phyloP scores from a whole-genome alignment of 202 grass and related monocot species.

The Panicum virgatum region DNA sequence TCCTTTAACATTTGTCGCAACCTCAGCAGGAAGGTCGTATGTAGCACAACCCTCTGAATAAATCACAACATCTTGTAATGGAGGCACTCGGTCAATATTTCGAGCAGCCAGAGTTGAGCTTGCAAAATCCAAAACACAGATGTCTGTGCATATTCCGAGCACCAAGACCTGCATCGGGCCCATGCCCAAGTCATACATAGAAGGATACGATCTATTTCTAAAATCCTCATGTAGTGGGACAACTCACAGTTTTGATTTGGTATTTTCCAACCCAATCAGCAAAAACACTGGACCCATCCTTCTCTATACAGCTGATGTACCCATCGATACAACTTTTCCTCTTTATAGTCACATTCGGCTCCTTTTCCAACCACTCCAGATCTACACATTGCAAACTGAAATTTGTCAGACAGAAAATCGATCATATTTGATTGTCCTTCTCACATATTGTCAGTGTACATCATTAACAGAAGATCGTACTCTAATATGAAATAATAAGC shows the following conservation, averaged over 20 bases:
- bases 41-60: conserved; percentile 96
- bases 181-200: conserved; percentile 10
- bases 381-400: conserved; percentile 48
- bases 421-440: background rate
- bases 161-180: conserved; percentile 71
- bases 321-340: conserved; percentile 89
- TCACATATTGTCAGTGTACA: background rate
- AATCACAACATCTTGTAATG: conserved; percentile 79
- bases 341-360: conserved; percentile 73
- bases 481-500: background rate
- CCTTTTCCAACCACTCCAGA: conserved; percentile 83
- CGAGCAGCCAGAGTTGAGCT: conserved; percentile 74
- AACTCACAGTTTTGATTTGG: conserved; percentile 69
- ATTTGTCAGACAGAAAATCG: conserved; percentile 9
- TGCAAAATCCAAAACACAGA: conserved; percentile 82
- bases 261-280: conserved; percentile 63
- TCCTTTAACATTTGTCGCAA: conserved; percentile 67
- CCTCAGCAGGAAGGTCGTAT: conserved; percentile 66
- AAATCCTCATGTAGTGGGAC: background rate
- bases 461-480: background rate
- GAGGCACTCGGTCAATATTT: conserved; percentile 71
- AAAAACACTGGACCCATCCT: conserved; percentile 85
- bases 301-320: conserved; percentile 67
- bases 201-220: background rate
- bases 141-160: conserved; percentile 82